Evolutionary conservation across 2,329 filamentous ascomycete species (phyloP), one percentile per base, ranked within the genome.

Genomic region (Orbilia quercus): DNA sequence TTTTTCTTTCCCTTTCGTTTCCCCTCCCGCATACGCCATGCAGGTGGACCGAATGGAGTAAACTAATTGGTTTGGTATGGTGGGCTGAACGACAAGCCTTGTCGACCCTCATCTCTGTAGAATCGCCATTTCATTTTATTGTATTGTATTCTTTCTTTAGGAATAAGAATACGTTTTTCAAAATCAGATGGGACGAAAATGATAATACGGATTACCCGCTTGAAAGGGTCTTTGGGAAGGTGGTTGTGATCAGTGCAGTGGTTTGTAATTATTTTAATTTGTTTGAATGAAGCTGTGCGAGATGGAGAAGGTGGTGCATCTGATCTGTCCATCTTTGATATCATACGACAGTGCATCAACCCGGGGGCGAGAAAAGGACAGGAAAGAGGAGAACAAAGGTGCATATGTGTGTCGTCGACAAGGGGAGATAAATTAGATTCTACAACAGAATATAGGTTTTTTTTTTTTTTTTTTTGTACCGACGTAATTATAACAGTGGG

Each of bases 31-130:
- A 67, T 59, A 67, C 44, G 63, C 63, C 63, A 72, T 65, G 67
- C 67, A 65, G 67, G 67, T 72, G 67, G 67, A 20, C 59, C 67
- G 59, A 71, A 72, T 65, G 67, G 44, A 72, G 67, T 59, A 59
- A 72, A 72, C 59, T 65, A 72, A 72, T 72, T 72, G 67, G n/a
- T n/a, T n/a, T n/a, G 67, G 67, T 45, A 45, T 58, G 16, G 50
- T 9, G 42, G 55, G 64, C 64, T 59, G 57, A 58, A 18, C 9
- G 18, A 40, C n/a, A 44, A 55, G 31, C 36, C 53, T 31, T 57
- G 44, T 57, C 44, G 45, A 25, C 22, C 2, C 9, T 5, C 12
- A 31, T 31, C 28, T 31, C 9, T n/a, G n/a, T n/a, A 25, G 36
- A 23, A 14, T 1, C 5, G 20, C 16, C 28, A 14, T 9, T 11